phyloP scores from a whole-genome alignment of 2,329 filamentous ascomycete genomes.

The Lasiodiplodia citricola region DNA sequence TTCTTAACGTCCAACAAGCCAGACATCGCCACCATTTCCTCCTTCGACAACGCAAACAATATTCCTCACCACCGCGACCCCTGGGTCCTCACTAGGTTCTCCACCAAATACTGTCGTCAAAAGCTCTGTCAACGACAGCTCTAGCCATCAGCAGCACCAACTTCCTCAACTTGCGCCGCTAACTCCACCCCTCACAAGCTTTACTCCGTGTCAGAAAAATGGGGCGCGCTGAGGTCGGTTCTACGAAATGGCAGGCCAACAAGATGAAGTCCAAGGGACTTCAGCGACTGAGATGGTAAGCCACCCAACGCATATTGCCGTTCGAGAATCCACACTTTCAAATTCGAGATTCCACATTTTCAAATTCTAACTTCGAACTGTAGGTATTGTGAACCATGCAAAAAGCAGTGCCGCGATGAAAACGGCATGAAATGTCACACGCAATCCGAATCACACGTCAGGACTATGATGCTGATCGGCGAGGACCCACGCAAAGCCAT shows the following conservation, averaged over 20 bases:
- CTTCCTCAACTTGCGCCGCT: not conserved
- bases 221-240: constrained; percentile 90
- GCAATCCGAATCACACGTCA: constrained; percentile 75
- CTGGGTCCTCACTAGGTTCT: not conserved
- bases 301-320: not conserved
- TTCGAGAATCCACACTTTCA: not conserved
- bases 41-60: not conserved
- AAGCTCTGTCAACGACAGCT: not conserved
- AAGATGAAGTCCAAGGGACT: constrained; percentile 82
- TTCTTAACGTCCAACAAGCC: not conserved
- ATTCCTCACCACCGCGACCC: not conserved
- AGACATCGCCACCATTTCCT: not conserved
- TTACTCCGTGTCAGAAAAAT: constrained; percentile 61
- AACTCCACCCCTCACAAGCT: not conserved
- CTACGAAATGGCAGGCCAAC: constrained; percentile 88
- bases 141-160: not conserved
- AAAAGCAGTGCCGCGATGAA: constrained; percentile 78
- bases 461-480: constrained; percentile 87
- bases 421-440: constrained; percentile 78
- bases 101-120: not conserved
- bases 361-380: not conserved
- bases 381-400: constrained; percentile 77
- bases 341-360: too few relatives aligned
- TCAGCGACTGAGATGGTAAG: constrained; percentile 77
- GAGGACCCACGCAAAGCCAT: constrained; percentile 86